These are phyloP conservation scores for Helotiales sp. DNA, from an alignment of 2,329 filamentous ascomycete genomes.

Conservation along the genomic window DNA sequence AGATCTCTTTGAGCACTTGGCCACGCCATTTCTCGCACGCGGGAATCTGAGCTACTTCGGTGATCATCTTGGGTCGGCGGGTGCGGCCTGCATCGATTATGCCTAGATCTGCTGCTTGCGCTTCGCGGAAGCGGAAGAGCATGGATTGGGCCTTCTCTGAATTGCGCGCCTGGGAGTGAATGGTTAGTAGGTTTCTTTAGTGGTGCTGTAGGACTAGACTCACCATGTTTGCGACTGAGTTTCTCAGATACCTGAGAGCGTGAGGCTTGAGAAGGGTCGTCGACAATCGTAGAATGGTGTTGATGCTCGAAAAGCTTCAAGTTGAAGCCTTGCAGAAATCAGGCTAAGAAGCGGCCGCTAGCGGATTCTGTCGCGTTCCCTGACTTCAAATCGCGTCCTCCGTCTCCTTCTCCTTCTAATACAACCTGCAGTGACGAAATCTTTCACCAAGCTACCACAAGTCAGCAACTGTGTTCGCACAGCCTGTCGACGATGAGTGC, in stretches of 20 bases:
- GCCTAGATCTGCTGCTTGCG: conserved; percentile 92
- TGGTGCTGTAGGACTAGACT: background rate
- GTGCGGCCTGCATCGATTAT: conserved; percentile 92
- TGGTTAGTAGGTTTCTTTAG: conserved; percentile 12
- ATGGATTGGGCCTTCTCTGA: conserved; percentile 99
- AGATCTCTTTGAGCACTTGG: conserved; percentile 95
- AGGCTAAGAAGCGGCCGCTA: conserved; percentile 17
- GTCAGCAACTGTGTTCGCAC: conserved; percentile 24
- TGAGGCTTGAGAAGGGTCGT: background rate
- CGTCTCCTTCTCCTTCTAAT: conserved; percentile 13
- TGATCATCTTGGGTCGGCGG: conserved; percentile 88
- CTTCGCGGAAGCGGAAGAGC: conserved; percentile 99
- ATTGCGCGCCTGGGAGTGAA: conserved; percentile 73
- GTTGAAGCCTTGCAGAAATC: conserved; percentile 10
- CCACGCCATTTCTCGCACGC: conserved; percentile 97
- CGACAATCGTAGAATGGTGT: too few relatives aligned
- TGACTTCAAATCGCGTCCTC: conserved; percentile 19
- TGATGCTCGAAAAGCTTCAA: background rate
- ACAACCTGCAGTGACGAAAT: conserved; percentile 37
- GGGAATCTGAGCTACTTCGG: conserved; percentile 79
- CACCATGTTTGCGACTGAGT: conserved; percentile 32
- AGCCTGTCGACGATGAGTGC: conserved; percentile 34
- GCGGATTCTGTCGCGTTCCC: conserved; percentile 9
- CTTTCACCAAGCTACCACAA: conserved; percentile 35
- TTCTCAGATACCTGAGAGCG: background rate